phyloP scores from a whole-genome alignment of 176 grass and related monocot species.

The Eremochloa ophiuroides region DNA sequence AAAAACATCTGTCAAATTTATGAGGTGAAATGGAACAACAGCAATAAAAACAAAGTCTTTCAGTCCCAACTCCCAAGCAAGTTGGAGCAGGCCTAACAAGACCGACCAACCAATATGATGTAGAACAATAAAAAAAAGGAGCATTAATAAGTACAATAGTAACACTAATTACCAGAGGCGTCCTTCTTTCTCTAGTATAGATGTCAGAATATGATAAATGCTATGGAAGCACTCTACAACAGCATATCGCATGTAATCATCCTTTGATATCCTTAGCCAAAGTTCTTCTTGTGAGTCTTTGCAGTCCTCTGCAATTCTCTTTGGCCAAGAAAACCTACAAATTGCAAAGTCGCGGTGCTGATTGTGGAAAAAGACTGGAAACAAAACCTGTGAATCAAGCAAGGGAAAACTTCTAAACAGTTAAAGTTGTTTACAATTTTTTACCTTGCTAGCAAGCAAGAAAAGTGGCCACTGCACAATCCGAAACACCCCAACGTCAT shows the following conservation, averaged over 20 bases:
- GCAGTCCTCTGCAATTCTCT: slow-evolving; percentile 82
- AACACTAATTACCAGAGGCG: slow-evolving; percentile 47
- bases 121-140: background rate
- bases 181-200: slow-evolving; percentile 78
- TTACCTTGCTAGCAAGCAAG: slow-evolving; percentile 92
- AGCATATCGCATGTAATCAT: slow-evolving; percentile 91
- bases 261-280: slow-evolving; percentile 76
- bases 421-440: background rate
- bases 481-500: slow-evolving; percentile 46
- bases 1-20: slow-evolving; percentile 7
- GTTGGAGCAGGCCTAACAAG: background rate
- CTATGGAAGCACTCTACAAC: slow-evolving; percentile 74
- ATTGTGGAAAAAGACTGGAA: background rate
- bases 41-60: background rate
- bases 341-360: background rate
- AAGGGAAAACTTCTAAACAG: background rate
- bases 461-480: slow-evolving; percentile 98
- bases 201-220: slow-evolving; percentile 57
- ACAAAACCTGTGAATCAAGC: background rate
- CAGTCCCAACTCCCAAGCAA: background rate
- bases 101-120: background rate
- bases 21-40: background rate
- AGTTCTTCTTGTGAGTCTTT: slow-evolving; percentile 77
- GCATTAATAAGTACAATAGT: background rate
- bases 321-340: slow-evolving; percentile 84